Conservation (phyloP, 805 yeast genomes). For the Yamadazyma akitaensis region DNA sequence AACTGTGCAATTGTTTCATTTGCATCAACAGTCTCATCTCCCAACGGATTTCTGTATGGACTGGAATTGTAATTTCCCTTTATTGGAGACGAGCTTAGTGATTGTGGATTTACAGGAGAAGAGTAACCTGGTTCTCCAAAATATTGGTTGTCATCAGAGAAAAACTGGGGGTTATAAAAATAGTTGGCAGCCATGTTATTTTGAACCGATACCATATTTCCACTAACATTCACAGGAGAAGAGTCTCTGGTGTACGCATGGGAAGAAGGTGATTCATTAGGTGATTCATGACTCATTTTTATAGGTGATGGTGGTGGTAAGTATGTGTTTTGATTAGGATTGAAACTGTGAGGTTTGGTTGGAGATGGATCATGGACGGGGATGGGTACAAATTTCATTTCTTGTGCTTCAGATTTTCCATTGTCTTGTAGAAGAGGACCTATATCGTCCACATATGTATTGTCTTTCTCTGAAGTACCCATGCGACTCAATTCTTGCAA, state of each 20-base stretch:
- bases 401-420: neutral
- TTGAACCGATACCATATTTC: slow-evolving; percentile 18
- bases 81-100: slow-evolving; percentile 31
- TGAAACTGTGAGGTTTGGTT: slow-evolving; percentile 7
- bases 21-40: slow-evolving; percentile 33
- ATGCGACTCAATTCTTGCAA: slow-evolving; percentile 28
- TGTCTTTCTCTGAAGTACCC: neutral
- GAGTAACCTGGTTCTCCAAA: slow-evolving; percentile 16
- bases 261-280: slow-evolving; percentile 30
- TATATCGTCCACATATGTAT: slow-evolving; percentile 31
- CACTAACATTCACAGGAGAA: slow-evolving; percentile 21
- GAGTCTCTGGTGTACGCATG: slow-evolving; percentile 30
- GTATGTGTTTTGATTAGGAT: slow-evolving; percentile 14
- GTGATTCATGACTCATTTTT: slow-evolving; percentile 30
- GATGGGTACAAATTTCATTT: slow-evolving; percentile 34
- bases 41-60: slow-evolving; percentile 17
- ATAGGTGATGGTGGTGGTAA: slow-evolving; percentile 38
- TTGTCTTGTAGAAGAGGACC: slow-evolving; percentile 21
- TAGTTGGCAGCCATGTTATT: slow-evolving; percentile 17
- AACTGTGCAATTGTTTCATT: slow-evolving; percentile 40
- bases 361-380: slow-evolving; percentile 37
- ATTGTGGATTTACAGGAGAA: slow-evolving; percentile 22
- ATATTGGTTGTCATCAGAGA: slow-evolving; percentile 25
- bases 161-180: slow-evolving; percentile 40
- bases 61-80: slow-evolving; percentile 16